Percentiles rank a stretch among this genome's conserved stretches.
phyloP scores from a whole-genome alignment of 2,329 filamentous ascomycete species.

The Laburnicola sp. region DNA sequence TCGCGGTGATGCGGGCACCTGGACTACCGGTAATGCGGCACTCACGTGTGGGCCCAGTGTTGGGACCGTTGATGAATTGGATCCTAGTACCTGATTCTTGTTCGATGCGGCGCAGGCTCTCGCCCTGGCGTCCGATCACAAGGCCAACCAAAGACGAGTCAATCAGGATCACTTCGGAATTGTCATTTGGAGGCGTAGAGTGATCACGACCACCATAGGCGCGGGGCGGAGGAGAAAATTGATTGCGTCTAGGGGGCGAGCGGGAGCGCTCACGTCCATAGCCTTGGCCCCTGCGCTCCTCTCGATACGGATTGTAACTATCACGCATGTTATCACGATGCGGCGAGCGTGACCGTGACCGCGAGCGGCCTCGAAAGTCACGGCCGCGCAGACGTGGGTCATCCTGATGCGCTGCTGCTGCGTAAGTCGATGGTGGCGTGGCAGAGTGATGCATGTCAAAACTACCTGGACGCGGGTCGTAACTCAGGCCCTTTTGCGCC shows the following conservation, averaged over 20 bases:
- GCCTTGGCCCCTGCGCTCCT: conserved; percentile 71
- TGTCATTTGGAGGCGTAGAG: conserved; percentile 68
- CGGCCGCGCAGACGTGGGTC: conserved; percentile 57
- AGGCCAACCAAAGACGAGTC: conserved; percentile 85
- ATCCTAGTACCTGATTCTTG: conserved; percentile 79
- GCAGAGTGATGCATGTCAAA: conserved; percentile 46
- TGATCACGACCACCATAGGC: conserved; percentile 58
- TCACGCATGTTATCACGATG: conserved; percentile 72
- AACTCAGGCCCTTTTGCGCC: conserved; percentile 72
- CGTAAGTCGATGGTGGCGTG: conserved; percentile 36
- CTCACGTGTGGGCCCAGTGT: conserved; percentile 73
- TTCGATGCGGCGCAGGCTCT: conserved; percentile 85
- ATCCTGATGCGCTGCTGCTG: conserved; percentile 45
- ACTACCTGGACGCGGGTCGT: conserved; percentile 49
- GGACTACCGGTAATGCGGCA: conserved; percentile 82
- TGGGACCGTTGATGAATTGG: conserved; percentile 80
- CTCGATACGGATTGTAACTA: conserved; percentile 79
- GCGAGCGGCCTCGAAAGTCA: conserved; percentile 64
- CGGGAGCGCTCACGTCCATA: conserved; percentile 74
- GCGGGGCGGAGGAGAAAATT: conserved; percentile 62
- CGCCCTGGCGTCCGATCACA: conserved; percentile 87
- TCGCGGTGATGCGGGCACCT: conserved; percentile 73
- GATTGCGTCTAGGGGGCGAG: conserved; percentile 63
- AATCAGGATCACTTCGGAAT: conserved; percentile 80
- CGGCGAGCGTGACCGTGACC: conserved; percentile 65